These are phyloP conservation scores for Lachnellula suecica DNA, from an alignment of 2,329 filamentous ascomycete genomes.

Conservation along the genomic window DNA sequence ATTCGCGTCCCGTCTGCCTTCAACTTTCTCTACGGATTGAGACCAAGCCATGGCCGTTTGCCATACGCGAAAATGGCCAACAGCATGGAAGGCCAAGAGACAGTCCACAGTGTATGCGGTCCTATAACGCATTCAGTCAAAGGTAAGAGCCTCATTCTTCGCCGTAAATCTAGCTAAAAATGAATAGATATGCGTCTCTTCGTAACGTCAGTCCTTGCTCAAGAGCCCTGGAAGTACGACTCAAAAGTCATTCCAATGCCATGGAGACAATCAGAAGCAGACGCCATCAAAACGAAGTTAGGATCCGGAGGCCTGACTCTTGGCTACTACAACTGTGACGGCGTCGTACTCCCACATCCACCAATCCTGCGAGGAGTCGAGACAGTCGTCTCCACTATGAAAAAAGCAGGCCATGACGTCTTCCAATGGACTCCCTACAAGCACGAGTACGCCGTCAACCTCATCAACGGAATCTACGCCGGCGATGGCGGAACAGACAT, in stretches of 20 bases:
- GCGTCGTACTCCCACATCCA: constrained; percentile 35
- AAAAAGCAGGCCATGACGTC: constrained; percentile 35
- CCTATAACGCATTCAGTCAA: constrained; percentile 37
- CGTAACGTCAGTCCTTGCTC: constrained; percentile 33
- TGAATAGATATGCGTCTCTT: constrained; percentile 34
- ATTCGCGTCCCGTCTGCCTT: constrained; percentile 36
- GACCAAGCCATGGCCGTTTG: constrained; percentile 31
- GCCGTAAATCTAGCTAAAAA: constrained; percentile 19
- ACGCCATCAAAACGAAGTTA: constrained; percentile 34
- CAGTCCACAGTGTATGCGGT: constrained; percentile 35
- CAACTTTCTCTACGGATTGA: constrained; percentile 36
- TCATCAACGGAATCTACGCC: constrained; percentile 28
- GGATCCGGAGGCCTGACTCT: constrained; percentile 35
- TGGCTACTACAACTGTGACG: constrained; percentile 37
- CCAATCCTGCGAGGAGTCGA: constrained; percentile 34
- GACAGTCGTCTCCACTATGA: constrained; percentile 31
- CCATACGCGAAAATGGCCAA: constrained; percentile 33
- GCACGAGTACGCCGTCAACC: constrained; percentile 29
- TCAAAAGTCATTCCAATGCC: constrained; percentile 38
- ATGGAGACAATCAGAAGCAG: constrained; percentile 32
- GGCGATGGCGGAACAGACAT: constrained; percentile 27
- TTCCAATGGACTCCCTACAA: constrained; percentile 35
- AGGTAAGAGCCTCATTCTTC: constrained; percentile 29
- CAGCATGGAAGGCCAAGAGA: constrained; percentile 44
- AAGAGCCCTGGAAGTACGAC: constrained; percentile 36